Evolutionary conservation across 2,329 filamentous ascomycete genomes (phyloP).

Genomic region (Penicillium sp.): DNA sequence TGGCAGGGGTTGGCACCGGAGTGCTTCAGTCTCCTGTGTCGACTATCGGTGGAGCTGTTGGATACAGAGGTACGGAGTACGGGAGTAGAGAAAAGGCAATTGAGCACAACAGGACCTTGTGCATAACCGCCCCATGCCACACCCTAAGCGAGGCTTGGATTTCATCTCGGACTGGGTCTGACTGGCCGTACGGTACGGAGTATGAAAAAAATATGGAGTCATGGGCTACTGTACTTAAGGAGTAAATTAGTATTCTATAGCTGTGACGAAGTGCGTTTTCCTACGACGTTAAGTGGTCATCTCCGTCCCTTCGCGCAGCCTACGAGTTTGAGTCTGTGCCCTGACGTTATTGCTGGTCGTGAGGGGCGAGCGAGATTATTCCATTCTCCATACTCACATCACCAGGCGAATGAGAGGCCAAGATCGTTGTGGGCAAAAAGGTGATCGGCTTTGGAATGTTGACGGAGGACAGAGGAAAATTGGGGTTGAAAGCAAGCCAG

Average conservation of each 20-base stretch:
- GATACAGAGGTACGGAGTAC: background rate
- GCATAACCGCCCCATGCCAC: slow-evolving; percentile 5
- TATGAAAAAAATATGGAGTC: slow-evolving; percentile 4
- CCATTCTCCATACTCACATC: background rate
- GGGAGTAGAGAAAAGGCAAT: background rate
- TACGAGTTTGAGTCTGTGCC: background rate
- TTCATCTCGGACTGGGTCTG: slow-evolving; percentile 2
- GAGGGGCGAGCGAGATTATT: background rate
- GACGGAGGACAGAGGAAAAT: background rate
- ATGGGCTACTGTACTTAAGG: too few species aligned
- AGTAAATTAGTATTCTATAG: slow-evolving; percentile 10
- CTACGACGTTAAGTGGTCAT: slow-evolving; percentile 4
- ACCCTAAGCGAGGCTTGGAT: slow-evolving; percentile 14
- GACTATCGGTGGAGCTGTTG: background rate
- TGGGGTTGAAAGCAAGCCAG: background rate
- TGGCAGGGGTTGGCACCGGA: background rate
- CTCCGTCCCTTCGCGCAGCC: background rate
- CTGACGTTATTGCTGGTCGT: background rate
- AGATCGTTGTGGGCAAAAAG: background rate
- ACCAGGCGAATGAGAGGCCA: background rate
- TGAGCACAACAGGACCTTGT: background rate
- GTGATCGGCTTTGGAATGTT: slow-evolving; percentile 11
- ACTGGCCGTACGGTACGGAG: background rate
- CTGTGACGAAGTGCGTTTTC: slow-evolving; percentile 19
- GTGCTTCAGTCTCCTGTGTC: background rate